These are phyloP conservation scores for Artemisia annua DNA, from an alignment of 129 eudicot species.

Conservation along the genomic window DNA sequence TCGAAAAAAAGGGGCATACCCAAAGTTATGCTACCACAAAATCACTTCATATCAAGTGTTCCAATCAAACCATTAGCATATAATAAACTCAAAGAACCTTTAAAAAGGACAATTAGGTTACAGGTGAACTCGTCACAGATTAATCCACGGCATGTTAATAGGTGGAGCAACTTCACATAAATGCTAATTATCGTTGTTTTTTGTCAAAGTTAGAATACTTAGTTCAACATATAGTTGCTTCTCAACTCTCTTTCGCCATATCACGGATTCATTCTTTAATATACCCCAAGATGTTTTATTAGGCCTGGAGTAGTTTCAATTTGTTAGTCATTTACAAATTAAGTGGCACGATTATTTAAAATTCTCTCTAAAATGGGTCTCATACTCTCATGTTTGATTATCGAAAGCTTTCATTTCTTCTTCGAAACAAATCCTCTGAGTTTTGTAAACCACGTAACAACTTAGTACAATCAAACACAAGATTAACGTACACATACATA, in stretches of 20 bases:
- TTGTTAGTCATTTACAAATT: too few species aligned
- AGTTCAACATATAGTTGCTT: not conserved
- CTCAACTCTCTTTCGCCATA: not conserved
- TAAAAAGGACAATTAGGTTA: conserved; percentile 3
- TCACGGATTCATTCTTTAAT: not conserved
- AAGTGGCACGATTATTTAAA: too few species aligned
- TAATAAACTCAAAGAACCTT: conserved; percentile 6
- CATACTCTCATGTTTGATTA: too few species aligned
- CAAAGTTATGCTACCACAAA: conserved; percentile 11
- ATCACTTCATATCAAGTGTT: not conserved
- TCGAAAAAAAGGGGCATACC: not conserved
- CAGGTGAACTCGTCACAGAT: not conserved
- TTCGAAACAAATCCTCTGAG: too few species aligned
- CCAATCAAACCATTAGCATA: conserved; percentile 3
- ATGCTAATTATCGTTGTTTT: not conserved
- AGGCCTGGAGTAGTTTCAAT: not conserved
- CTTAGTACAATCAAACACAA: too few species aligned
- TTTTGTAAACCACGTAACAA: too few species aligned
- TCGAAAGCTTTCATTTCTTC: too few species aligned
- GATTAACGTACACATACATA: too few species aligned
- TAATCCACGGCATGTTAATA: conserved; percentile 4
- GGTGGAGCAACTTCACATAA: not conserved
- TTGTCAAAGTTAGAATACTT: not conserved
- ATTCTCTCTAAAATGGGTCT: too few species aligned
- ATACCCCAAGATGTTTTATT: not conserved